Conservation (phyloP, 2,329 filamentous ascomycete genomes). For the Talaromyces sp. region DNA sequence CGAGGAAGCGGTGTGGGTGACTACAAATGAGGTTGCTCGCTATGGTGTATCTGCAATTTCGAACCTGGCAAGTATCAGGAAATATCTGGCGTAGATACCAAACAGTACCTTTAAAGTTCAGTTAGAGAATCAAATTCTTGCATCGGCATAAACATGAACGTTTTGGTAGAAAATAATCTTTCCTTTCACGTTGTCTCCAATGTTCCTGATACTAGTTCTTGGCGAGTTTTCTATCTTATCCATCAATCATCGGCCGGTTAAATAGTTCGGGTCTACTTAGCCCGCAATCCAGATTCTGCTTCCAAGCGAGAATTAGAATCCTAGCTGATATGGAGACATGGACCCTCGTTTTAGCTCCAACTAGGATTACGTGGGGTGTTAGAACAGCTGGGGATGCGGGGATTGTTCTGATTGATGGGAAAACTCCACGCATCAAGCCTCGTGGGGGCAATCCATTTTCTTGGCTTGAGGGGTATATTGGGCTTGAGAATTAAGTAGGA, state of each 20-base stretch:
- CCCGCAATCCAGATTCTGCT: neutral
- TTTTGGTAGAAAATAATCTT: no score
- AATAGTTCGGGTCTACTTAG: neutral
- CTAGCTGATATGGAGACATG: neutral
- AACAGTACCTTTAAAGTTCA: neutral
- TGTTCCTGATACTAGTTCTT: constrained; percentile 9
- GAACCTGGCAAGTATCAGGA: constrained; percentile 16
- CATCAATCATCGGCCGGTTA: no score
- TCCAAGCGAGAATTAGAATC: neutral
- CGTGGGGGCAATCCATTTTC: constrained; percentile 1
- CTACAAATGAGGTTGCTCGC: constrained; percentile 17
- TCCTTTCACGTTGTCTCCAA: no score
- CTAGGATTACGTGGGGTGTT: neutral
- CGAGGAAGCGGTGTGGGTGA: constrained; percentile 14
- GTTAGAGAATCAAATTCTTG: neutral
- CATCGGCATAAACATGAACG: no score
- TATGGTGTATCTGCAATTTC: constrained; percentile 21
- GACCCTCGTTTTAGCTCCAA: neutral
- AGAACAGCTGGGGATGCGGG: neutral
- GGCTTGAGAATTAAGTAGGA: no score
- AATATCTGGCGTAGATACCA: constrained; percentile 2
- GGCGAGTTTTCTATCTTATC: no score
- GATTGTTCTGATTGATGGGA: constrained; percentile 9
- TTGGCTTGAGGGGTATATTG: constrained; percentile 1
- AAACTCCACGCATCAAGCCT: neutral